Conservation (phyloP, 1,284 basidiomycete genomes). For the Ustilago shanxiensis region DNA sequence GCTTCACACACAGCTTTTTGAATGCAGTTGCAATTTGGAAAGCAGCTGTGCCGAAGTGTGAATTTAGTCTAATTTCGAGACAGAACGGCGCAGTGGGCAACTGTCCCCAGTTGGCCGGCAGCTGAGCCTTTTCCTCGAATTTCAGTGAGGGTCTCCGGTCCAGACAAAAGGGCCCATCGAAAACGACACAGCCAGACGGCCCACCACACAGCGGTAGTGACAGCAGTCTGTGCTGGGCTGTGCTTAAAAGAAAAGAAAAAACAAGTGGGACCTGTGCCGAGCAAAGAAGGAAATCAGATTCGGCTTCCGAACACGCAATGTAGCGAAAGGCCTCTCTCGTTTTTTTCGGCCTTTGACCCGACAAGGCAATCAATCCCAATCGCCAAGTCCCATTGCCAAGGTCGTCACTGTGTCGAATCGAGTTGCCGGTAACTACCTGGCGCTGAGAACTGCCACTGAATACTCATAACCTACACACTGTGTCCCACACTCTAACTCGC, state of each 20-base stretch:
- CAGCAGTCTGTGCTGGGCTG: too few species aligned
- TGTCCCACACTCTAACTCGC: too few species aligned
- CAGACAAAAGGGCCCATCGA: neutral
- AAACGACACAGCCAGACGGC: neutral
- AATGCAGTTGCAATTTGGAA: too few species aligned
- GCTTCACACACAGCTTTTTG: neutral
- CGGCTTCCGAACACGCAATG: neutral
- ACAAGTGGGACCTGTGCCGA: neutral
- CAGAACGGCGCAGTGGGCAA: neutral
- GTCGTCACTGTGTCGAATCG: neutral
- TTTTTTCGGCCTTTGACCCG: neutral
- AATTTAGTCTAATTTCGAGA: neutral
- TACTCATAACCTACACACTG: too few species aligned
- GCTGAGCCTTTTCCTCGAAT: neutral
- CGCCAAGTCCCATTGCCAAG: slow-evolving; percentile 3
- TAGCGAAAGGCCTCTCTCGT: too few species aligned
- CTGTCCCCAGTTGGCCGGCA: neutral
- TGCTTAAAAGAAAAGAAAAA: neutral
- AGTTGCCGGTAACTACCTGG: neutral
- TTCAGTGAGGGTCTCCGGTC: neutral
- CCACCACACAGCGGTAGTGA: neutral
- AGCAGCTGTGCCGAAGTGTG: neutral
- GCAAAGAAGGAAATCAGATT: neutral
- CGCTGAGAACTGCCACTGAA: too few species aligned
- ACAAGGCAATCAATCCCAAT: neutral